Conservation (phyloP, 2,329 filamentous ascomycete genomes). For the Neonectria hederae region DNA sequence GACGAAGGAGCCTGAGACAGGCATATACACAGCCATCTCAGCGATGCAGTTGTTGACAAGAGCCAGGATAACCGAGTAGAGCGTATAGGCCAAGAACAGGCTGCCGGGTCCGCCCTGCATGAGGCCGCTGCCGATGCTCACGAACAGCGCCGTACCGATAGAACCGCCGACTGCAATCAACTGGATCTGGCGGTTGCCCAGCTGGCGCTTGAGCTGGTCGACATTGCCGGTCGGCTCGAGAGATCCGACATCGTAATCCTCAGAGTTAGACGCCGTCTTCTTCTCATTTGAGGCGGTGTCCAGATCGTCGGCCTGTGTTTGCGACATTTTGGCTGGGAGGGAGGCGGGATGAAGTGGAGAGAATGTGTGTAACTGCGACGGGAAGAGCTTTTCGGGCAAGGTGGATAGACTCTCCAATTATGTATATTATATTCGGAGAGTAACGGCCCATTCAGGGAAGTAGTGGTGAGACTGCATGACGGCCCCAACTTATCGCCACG, state of each 20-base stretch:
- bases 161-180: slow-evolving; percentile 61
- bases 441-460: neutral
- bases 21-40: slow-evolving; percentile 57
- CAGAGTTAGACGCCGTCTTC: neutral
- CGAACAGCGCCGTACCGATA: slow-evolving; percentile 51
- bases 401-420: neutral
- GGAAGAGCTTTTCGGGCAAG: neutral
- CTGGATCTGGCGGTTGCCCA: slow-evolving; percentile 51
- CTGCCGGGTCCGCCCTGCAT: slow-evolving; percentile 46
- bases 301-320: neutral
- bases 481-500: neutral
- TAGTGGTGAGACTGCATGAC: neutral
- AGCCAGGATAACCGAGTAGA: slow-evolving; percentile 52
- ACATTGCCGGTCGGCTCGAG: slow-evolving; percentile 10
- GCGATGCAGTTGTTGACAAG: slow-evolving; percentile 58
- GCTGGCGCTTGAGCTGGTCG: slow-evolving; percentile 7
- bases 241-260: slow-evolving; percentile 1
- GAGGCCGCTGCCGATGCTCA: slow-evolving; percentile 52
- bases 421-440: no score
- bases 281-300: neutral
- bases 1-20: slow-evolving; percentile 57
- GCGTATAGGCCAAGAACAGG: slow-evolving; percentile 53
- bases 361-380: neutral
- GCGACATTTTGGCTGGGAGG: neutral
- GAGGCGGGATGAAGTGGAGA: no score